Conservation (phyloP, 1,284 basidiomycete genomes). For the Xanthoconium separans region DNA sequence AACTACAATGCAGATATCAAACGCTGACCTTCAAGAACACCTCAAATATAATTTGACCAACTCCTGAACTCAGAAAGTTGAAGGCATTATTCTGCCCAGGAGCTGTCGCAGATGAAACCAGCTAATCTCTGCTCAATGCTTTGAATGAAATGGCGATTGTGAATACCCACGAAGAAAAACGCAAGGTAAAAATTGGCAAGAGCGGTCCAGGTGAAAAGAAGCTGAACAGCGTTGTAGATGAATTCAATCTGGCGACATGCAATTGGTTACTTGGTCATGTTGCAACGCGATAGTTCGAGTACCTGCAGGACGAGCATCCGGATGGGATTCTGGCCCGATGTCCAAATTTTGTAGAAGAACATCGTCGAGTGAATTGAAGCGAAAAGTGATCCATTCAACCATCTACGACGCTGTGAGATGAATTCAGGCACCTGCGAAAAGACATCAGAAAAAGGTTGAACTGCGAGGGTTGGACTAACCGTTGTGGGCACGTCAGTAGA, state of each 20-base stretch:
- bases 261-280: constrained; percentile 2
- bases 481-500: constrained; percentile 85
- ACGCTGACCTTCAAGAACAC: constrained; percentile 69
- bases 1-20: background rate
- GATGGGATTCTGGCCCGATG: constrained; percentile 86
- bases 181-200: constrained; percentile 82
- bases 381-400: constrained; percentile 88
- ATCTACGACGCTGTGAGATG: constrained; percentile 87
- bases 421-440: constrained; percentile 69
- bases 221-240: constrained; percentile 78
- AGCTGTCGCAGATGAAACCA: constrained; percentile 76
- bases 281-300: constrained; percentile 1
- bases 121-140: constrained; percentile 36
- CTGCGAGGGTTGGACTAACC: constrained; percentile 35
- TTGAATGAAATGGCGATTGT: background rate
- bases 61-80: constrained; percentile 69
- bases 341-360: constrained; percentile 85
- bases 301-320: constrained; percentile 80
- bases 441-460: background rate
- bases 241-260: constrained; percentile 59
- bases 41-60: constrained; percentile 76
- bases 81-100: constrained; percentile 65
- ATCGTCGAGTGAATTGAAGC: constrained; percentile 85
- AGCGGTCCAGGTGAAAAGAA: constrained; percentile 83
- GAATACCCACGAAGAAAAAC: constrained; percentile 71